phyloP scores from a whole-genome alignment of 805 yeast species.

The Suhomyces xylopsoci region DNA sequence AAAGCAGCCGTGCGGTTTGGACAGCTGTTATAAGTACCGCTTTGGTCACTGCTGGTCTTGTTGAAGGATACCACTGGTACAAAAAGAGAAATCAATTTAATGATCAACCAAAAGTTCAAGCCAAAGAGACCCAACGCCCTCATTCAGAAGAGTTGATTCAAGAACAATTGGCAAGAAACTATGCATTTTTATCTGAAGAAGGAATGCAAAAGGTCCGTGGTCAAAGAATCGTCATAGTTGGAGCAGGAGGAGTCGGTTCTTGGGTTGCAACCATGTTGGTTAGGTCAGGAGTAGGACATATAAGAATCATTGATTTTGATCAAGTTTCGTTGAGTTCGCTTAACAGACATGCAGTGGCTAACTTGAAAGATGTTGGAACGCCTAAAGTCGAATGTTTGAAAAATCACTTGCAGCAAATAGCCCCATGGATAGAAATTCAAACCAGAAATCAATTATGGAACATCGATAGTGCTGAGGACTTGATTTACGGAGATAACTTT shows the following conservation, averaged over 20 bases:
- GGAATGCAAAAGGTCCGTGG: conserved; percentile 74
- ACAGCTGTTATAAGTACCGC: conserved; percentile 27
- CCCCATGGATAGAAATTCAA: conserved; percentile 93
- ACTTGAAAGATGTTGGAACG: conserved; percentile 85
- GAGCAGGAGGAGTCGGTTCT: conserved; percentile 99
- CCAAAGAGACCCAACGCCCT: conserved; percentile 9
- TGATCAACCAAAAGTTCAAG: not conserved
- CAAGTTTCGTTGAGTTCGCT: conserved; percentile 91
- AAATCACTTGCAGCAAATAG: conserved; percentile 63
- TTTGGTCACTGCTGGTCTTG: conserved; percentile 29
- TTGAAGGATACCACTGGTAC: conserved; percentile 35
- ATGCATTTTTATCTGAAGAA: conserved; percentile 84
- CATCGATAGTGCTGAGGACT: conserved; percentile 57
- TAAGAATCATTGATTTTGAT: conserved; percentile 89
- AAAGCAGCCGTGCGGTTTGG: conserved; percentile 1
- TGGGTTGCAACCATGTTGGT: conserved; percentile 91
- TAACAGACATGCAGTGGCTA: conserved; percentile 94
- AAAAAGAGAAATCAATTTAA: not conserved
- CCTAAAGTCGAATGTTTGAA: conserved; percentile 82
- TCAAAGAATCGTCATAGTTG: conserved; percentile 74
- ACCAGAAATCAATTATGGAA: conserved; percentile 77
- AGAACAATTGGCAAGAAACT: conserved; percentile 91
- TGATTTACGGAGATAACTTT: conserved; percentile 47
- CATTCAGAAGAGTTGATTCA: conserved; percentile 67
- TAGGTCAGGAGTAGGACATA: conserved; percentile 80